Base-by-base conservation (phyloP, 2,329 filamentous ascomycete genomes). In the Alternaria arbusti region DNA sequence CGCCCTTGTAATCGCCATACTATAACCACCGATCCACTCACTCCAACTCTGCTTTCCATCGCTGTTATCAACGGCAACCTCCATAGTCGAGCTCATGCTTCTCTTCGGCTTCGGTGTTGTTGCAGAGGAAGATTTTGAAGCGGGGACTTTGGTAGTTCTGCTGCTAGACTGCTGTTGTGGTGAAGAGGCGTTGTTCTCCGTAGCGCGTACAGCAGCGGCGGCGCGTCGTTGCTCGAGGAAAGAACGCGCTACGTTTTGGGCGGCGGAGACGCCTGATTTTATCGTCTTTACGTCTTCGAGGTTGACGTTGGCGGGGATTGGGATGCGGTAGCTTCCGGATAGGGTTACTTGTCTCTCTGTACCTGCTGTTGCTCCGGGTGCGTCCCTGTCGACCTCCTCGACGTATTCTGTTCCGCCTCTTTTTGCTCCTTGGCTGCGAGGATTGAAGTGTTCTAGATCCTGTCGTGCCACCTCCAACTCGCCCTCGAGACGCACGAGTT, bases 1-100 rank as follows among this genome's bases (percentile, higher is more conserved):
- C n/a, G 74, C 77, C 44, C 74, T 57, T 17, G 73, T 72, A 49
- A 80, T 78, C 10, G 77, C 76, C 63, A 80, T 65, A 52, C 77
- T 79, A 56, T 80, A 80, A 15, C 77, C 78, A 0, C 78, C 78
- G 54, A 80, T 78, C 77, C 77, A 80, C 54, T 80, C 78, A 8
- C 74, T 65, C 78, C 78, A 80, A 32, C 73, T 73, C 67, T 77
- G 68, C 54, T 74, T 74, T 0, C 69, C 70, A 1, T 59, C 67
- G 4, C 55, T 65, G 5, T 61, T 57, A 5, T 70, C 70, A 2
- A 59, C 67, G 3, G 54, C 58, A 7, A 71, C 62, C n/a, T 73
- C 70, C 57, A 70, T 44, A 4, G 60, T 70, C 6, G 67, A 64
- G 13, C 56, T 68, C 22, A 59, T 40, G 5, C 23, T 68, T 7